Evolutionary conservation across 495 filamentous ascomycete species (phyloP), one percentile per base, ranked within the genome.

Genomic region (Hyaloscypha variabilis): DNA sequence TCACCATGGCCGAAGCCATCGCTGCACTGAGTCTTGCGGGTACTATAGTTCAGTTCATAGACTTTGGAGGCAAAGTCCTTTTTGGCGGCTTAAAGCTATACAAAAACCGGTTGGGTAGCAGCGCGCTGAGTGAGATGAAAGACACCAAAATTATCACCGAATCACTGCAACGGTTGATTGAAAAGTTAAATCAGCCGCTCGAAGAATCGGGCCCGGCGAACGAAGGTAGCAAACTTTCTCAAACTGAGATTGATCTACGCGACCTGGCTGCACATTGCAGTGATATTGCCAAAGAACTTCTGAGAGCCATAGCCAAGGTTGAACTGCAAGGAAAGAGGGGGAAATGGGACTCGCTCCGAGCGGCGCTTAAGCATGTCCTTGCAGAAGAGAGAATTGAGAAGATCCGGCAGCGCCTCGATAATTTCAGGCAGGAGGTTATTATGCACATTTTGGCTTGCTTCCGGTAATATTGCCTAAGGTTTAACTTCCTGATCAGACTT

Each of bases 21-120:
- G 66, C 74, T 6, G 68, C 72, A 23, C 68, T 76, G 58, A 61
- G 75, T 53, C 59, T 77, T 28, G 75, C 73, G 3, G 68, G 58
- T 14, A 71, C 60, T 3, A 65, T 76, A 24, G 39, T 75, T 23
- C 66, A 72, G 36, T 77, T 78, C 23, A 68, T 78, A 14, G 72
- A 74, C 26, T 69, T 76, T 39, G 63, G 65, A 13, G 61, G 54
- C n/a, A 66, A 72, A 42, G 36, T 71, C 3, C 39, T 76, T 24
- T 8, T 34, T 10, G 66, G 57, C 36, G 67, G 51, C 4, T 42
- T 6, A 2, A 42, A 14, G 14, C 39, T 42, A 14, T 14, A 42
- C 14, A 42, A 42, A 19, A 42, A 42, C 13, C 4, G 39, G 39
- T 19, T 14, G 2, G 39, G 39, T 14, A 14, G 39, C 39, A 6